Evolutionary conservation across 768 basidiomycete species (phyloP), one percentile per base, ranked within the genome.

Genomic region (Dendrothele bispora): DNA sequence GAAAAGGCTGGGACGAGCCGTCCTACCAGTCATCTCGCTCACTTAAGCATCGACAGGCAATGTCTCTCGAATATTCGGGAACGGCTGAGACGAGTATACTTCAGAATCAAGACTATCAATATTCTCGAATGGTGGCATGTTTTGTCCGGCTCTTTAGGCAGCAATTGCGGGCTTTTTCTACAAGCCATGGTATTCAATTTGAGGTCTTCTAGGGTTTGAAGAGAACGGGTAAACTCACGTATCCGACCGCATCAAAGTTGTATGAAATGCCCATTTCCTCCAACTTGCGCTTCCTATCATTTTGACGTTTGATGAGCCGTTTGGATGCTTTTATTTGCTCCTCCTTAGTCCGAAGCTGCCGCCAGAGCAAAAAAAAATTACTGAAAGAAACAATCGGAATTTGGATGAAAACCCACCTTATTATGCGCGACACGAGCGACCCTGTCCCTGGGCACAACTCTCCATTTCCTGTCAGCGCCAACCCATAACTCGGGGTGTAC

Each of bases 401-500:
- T 21, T 2, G 30, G 8, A 25, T 26, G 22, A 15, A 32, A 1
- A 43, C 55, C 8, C 39, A 93, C 95, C 78, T 90, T 92, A 66
- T 95, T 93, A 57, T 95, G 89, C 51, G 80, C 77, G 8, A 79
- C 68, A 46, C 89, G 77, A 27, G 80, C 82, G 38, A 95, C 66
- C 40, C 86, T 83, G 44, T 83, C 85, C 15, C 67, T 69, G 0
- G 97, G 95, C 10, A 98, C 79, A 3, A 69, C 65, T 54, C 85
- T 75, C 85, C 88, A 98, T 64, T 91, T 94, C 56, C 88, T 81
- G 70, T 98, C 97, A 17, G 95, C 91, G n/a, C 97, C 95, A 10
- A 95, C 74, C 97, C 97, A 99, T 1, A 98, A 69, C 61, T 95
- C 83, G 11, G 94, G 89, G 64, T 98, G 95, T 1, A 98, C 82